A percentile compares a stretch with the other conserved stretches of the same genome.
Evolutionary conservation across 768 basidiomycete genomes (phyloP).

Genomic region (Leucosporidium yakuticum): DNA sequence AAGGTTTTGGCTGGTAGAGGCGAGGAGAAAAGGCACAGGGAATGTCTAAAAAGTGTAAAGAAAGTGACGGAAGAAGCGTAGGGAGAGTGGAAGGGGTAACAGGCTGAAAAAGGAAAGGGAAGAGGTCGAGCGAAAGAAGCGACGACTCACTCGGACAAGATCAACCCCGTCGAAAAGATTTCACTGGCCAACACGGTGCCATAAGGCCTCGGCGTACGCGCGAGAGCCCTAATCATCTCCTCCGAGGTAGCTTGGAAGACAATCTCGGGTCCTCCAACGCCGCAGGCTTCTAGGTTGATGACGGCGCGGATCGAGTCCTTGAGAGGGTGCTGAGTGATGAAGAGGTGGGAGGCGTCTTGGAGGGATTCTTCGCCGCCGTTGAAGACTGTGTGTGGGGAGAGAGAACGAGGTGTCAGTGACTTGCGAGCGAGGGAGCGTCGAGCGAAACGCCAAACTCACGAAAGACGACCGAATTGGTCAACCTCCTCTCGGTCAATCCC

Average conservation of each 20-base stretch:
- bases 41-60: too few species aligned
- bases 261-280: slow-evolving; percentile 76
- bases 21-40: too few species aligned
- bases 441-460: slow-evolving; percentile 50
- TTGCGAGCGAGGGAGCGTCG: neutral
- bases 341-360: slow-evolving; percentile 90
- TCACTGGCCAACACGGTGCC: slow-evolving; percentile 87
- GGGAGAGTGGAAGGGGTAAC: neutral
- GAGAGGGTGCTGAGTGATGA: slow-evolving; percentile 72
- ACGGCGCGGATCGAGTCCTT: slow-evolving; percentile 66
- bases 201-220: slow-evolving; percentile 75
- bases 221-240: slow-evolving; percentile 80
- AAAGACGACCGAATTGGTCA: slow-evolving; percentile 73
- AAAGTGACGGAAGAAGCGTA: too few species aligned
- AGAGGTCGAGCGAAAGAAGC: slow-evolving; percentile 38
- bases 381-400: slow-evolving; percentile 58
- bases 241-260: slow-evolving; percentile 90
- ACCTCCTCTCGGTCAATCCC: slow-evolving; percentile 58
- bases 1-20: too few species aligned
- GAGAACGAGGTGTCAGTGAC: neutral
- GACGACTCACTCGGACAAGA: slow-evolving; percentile 68
- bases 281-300: slow-evolving; percentile 93
- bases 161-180: slow-evolving; percentile 81
- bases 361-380: slow-evolving; percentile 92
- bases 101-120: slow-evolving; percentile 1